A percentile compares a stretch with the other conserved stretches of the same genome.
phyloP scores from a whole-genome alignment of 331 rosid species.

The Dryas integrifolia region DNA sequence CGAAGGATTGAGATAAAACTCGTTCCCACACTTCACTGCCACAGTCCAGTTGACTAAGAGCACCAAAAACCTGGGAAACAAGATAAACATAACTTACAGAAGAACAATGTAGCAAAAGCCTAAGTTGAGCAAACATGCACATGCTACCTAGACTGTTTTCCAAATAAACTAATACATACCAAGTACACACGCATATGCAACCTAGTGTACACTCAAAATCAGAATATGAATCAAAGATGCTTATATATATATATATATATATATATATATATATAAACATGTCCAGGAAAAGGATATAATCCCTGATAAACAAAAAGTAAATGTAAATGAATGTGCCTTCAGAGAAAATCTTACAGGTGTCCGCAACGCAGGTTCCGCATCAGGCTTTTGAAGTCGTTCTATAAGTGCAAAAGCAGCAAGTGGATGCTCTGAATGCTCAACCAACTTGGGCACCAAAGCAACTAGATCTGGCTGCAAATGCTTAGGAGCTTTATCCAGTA shows the following conservation, averaged over 20 bases:
- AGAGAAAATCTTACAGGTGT: constrained; percentile 65
- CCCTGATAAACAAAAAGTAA: constrained; percentile 22
- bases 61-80: constrained; percentile 70
- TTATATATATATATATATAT: background rate
- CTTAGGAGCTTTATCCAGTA: constrained; percentile 94
- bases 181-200: background rate
- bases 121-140: background rate
- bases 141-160: background rate
- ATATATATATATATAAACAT: background rate
- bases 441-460: constrained; percentile 89
- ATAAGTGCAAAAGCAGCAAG: constrained; percentile 90
- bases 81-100: constrained; percentile 30
- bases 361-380: constrained; percentile 81
- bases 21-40: constrained; percentile 96
- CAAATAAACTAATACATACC: background rate
- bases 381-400: constrained; percentile 83
- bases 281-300: constrained; percentile 4
- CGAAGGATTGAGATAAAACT: constrained; percentile 69
- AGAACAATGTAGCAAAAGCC: constrained; percentile 21
- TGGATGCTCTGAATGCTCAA: constrained; percentile 94
- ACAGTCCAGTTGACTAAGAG: constrained; percentile 91
- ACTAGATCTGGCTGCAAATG: constrained; percentile 88
- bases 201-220: background rate
- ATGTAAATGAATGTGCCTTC: constrained; percentile 25
- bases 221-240: background rate